Evolutionary conservation across 768 basidiomycete genomes (phyloP), one percentile per base, ranked within the genome.

Genomic region (Wakefieldia striispora): DNA sequence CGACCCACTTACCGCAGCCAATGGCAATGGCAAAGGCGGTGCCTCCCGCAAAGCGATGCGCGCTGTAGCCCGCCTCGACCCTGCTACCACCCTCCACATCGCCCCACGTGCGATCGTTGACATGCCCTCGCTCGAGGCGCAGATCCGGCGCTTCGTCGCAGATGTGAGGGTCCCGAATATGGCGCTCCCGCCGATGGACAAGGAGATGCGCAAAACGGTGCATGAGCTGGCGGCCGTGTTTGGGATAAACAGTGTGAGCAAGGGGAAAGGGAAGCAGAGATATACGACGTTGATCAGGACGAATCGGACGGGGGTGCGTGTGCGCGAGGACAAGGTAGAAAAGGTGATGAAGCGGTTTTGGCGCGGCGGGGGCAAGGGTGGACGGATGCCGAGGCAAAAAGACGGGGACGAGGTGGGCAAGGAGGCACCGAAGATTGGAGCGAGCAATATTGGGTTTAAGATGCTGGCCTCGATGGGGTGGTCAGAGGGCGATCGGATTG

Each of bases 401-500:
- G 94, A 97, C 29, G 94, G 94, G 23, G 92, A 95, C 43, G 84
- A 85, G 55, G 91, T 97, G 40, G 94, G 94, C 14, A 86, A 86
- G 75, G 84, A 84, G 41, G 91, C 91, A 13, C 88, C 88, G 2
- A 91, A 85, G 71, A 86, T 97, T 46, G 84, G 80, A 13, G 74
- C 79, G 54, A 72, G 80, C 2, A 97, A 97, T 58, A 61, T 94
- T 43, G 95, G 95, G 0, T 97, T 95, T 72, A 81, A 71, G 70
- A 80, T 98, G 82, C 65, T 97, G 54, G 82, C 85, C 14, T 74
- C 79, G 52, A 97, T 97, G 95, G 95, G 95, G 36, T 95, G 93
- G 93, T 65, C 80, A 3, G 89, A 92, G 59, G 93, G 93, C 0
- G 76, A 82, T 36, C 72, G 78, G 12, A 93, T 95, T 58, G 93